These are phyloP conservation scores for Metschnikowia matae DNA, from an alignment of 805 yeast genomes.

Conservation along the genomic window DNA sequence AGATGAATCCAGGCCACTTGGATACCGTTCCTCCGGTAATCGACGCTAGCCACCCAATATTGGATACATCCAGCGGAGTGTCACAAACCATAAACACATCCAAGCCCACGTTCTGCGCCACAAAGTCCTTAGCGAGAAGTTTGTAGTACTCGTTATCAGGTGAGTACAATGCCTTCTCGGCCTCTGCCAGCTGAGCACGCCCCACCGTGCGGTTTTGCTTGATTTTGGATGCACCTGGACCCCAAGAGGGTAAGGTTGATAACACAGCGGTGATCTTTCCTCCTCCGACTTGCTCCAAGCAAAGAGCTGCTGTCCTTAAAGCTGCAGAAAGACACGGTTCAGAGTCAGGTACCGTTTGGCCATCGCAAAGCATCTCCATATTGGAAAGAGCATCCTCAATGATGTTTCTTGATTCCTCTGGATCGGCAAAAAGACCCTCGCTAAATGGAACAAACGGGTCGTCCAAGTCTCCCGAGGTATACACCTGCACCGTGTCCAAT, in stretches of 20 bases:
- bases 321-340: slow-evolving; percentile 83
- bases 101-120: slow-evolving; percentile 60
- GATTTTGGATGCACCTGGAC: slow-evolving; percentile 64
- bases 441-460: slow-evolving; percentile 81
- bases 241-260: slow-evolving; percentile 71
- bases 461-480: slow-evolving; percentile 63
- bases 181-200: slow-evolving; percentile 39
- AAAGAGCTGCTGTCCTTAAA: slow-evolving; percentile 58
- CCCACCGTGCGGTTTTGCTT: slow-evolving; percentile 39
- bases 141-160: slow-evolving; percentile 62
- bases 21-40: slow-evolving; percentile 69
- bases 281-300: slow-evolving; percentile 64
- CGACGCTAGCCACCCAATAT: slow-evolving; percentile 61
- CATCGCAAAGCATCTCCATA: slow-evolving; percentile 45
- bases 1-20: slow-evolving; percentile 62
- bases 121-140: slow-evolving; percentile 53
- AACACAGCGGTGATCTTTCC: slow-evolving; percentile 76
- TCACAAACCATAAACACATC: slow-evolving; percentile 71
- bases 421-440: slow-evolving; percentile 76
- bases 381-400: slow-evolving; percentile 66
- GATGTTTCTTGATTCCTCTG: slow-evolving; percentile 56
- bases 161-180: slow-evolving; percentile 49
- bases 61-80: slow-evolving; percentile 66
- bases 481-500: slow-evolving; percentile 53
- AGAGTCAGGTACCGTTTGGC: slow-evolving; percentile 37